Conservation (phyloP, 257 asterid species). For the Plantago ovata region DNA sequence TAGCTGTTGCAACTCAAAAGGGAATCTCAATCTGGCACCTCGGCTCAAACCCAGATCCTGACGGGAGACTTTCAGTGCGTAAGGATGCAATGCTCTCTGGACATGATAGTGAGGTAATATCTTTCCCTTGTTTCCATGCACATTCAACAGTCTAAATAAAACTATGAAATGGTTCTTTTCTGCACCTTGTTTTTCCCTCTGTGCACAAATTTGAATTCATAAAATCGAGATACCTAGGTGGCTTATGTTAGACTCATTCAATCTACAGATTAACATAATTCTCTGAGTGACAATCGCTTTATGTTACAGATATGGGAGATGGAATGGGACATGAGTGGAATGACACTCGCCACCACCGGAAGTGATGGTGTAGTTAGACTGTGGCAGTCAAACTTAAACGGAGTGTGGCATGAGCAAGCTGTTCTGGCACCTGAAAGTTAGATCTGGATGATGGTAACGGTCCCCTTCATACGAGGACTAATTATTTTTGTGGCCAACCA, state of each 20-base stretch:
- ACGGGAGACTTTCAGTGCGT: conserved; percentile 68
- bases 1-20: conserved; percentile 74
- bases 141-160: not conserved
- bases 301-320: conserved; percentile 68
- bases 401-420: conserved; percentile 81
- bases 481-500: not conserved
- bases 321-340: conserved; percentile 99
- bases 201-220: not conserved
- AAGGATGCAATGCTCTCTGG: conserved; percentile 64
- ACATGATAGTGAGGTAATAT: conserved; percentile 65
- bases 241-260: too few species aligned
- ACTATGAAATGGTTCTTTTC: too few species aligned
- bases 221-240: not conserved
- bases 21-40: conserved; percentile 92
- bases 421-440: conserved; percentile 48
- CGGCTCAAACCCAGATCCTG: conserved; percentile 62
- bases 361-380: conserved; percentile 68
- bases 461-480: not conserved
- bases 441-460: not conserved
- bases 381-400: conserved; percentile 83
- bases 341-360: conserved; percentile 85
- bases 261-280: not conserved
- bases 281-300: not conserved
- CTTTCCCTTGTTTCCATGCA: not conserved
- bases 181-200: too few species aligned